Base-by-base conservation (phyloP, 176 grass and related monocot species). In the Paspalum vaginatum region DNA sequence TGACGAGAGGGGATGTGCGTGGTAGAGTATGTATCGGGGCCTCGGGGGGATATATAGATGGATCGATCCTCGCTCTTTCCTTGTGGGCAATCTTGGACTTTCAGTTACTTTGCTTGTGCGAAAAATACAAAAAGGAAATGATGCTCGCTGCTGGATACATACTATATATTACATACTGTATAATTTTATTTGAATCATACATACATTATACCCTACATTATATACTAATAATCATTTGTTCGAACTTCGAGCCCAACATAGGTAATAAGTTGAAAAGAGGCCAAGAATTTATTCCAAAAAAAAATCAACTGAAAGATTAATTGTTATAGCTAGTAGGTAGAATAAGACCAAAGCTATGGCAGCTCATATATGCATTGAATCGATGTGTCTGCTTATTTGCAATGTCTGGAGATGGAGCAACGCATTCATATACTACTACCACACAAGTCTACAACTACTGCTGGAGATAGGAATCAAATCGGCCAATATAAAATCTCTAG, bases 351-450 rank as follows among this genome's bases (percentile, higher is more conserved):
- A n/a, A 20, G 8, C 20, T 20, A 15, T 37, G 38, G 25, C 59
- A 64, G 59, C 2, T 49, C 25, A 5, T 14, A 16, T 17, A 61
- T 58, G 53, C 60, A 50, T 64, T 9, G 16, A 57, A 47, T 61
- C 17, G 17, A 6, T 9, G 7, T 61, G 74, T 27, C 24, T 18
- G 13, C 2, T 12, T 11, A 46, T 11, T 12, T 44, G 39, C 18
- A 26, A 54, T 32, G 32, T 3, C 32, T 3, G 32, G 32, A n/a
- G 11, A 21, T 43, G 27, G 11, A 46, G 25, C 16, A 32, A 7
- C 39, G 61, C 17, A 76, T 48, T 77, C 24, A 68, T 77, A 77
- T 32, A 48, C n/a, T 69, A 40, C 26, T 22, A 11, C 52, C 41
- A 52, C 27, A 40, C n/a, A 60, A 27, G 8, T 16, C 5, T 52